Evolutionary conservation across 768 basidiomycete species (phyloP).

Genomic region (Russula lepida): DNA sequence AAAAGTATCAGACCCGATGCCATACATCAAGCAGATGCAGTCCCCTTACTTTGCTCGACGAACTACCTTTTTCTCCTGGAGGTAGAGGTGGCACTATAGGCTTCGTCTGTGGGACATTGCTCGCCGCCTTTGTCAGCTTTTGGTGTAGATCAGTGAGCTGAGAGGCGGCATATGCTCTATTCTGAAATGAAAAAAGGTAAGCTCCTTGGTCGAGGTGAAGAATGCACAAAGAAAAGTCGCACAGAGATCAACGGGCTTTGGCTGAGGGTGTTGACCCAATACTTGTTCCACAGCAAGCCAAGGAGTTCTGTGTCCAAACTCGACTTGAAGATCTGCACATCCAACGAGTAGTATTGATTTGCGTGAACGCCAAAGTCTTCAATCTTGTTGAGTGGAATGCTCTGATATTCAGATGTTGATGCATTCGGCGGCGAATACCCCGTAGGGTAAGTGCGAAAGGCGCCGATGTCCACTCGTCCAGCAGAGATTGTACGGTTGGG

Average conservation of each 20-base stretch:
- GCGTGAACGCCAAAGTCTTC: constrained; percentile 99
- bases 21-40: neutral
- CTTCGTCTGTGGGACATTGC: constrained; percentile 48
- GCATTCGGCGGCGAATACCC: constrained; percentile 77
- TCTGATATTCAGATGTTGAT: constrained; percentile 81
- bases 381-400: constrained; percentile 92
- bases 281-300: constrained; percentile 95
- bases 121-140: constrained; percentile 72
- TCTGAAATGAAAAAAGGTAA: constrained; percentile 40
- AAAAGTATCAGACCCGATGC: neutral
- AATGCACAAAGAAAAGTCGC: constrained; percentile 22
- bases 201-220: neutral
- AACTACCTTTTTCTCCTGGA: constrained; percentile 40
- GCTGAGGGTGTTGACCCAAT: constrained; percentile 96
- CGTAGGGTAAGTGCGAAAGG: constrained; percentile 96
- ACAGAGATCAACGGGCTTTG: constrained; percentile 91
- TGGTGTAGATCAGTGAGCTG: constrained; percentile 86
- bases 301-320: constrained; percentile 81
- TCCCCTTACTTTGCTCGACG: constrained; percentile 36
- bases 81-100: constrained; percentile 39
- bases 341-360: constrained; percentile 89
- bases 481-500: constrained; percentile 98
- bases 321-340: constrained; percentile 93
- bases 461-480: constrained; percentile 97
- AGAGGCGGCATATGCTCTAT: constrained; percentile 87